Evolutionary conservation across 345 rosid species (phyloP), one percentile per base, ranked within the genome.

Genomic region (Syzygium grande): DNA sequence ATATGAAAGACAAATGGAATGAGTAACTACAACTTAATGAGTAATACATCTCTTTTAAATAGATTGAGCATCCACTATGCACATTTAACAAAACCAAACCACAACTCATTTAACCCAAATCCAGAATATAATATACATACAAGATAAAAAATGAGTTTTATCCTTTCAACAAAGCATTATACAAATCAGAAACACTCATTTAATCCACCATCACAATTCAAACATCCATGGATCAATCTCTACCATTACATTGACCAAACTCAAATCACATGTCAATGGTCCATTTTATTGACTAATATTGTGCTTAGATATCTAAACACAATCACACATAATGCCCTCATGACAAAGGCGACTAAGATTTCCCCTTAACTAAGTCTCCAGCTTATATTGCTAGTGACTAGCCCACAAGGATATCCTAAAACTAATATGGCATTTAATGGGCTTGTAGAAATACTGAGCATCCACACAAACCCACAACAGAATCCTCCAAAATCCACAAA

Each of bases 351-450:
- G 61, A 56, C 4, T 27, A 56, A 56, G 23, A 56, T 22, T 56
- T 27, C 61, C 61, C 23, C 59, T 55, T 55, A 2, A 23, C 59
- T 55, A 21, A 25, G 11, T 55, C 0, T 8, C 27, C 59, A 55
- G 5, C 0, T 21, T 21, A 55, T 0, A 55, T 55, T 8, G 9
- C 4, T 1, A 22, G 27, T 55, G 27, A 15, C 3, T 55, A 11
- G 27, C 5, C 22, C 0, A 55, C 9, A 55, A 55, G 11, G 5
- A 55, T 55, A 55, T 22, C 59, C 1, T 55, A 55, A 55, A 55
- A 55, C 25, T 55, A 55, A 4, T 55, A 21, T 55, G 25, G 43
- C 5, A 6, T 41, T 55, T 55, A 55, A 55, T 55, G 58, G 58
- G 22, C 58, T 55, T 23, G 22, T 7, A 0, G 58, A 55, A 10